phyloP scores from a whole-genome alignment of 2,329 filamentous ascomycete species.

The Incumbomyces delicatus region DNA sequence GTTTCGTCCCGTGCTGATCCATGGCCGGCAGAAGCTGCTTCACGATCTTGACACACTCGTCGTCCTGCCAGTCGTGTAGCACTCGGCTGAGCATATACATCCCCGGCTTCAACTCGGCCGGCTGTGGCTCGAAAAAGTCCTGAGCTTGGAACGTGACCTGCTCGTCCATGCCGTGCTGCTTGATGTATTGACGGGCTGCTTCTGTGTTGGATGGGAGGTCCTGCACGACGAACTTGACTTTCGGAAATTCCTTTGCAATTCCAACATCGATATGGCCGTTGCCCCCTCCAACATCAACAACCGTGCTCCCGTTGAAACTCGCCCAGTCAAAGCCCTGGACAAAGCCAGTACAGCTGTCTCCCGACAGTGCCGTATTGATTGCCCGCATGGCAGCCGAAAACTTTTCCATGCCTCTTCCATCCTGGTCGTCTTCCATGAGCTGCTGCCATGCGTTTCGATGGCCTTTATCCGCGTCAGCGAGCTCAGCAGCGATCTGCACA shows the following conservation, averaged over 20 bases:
- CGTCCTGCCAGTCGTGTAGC: conserved; percentile 4
- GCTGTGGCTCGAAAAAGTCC: conserved; percentile 5
- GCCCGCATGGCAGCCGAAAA: not conserved
- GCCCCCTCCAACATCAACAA: conserved; percentile 2
- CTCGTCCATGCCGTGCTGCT: not conserved
- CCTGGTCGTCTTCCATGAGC: not conserved
- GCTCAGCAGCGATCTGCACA: not conserved
- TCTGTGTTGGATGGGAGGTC: not conserved
- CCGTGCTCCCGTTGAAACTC: not conserved
- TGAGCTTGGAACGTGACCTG: not conserved
- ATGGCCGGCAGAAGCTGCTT: conserved; percentile 4
- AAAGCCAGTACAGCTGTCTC: not conserved
- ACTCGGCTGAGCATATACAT: conserved; percentile 1
- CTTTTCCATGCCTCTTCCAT: conserved; percentile 2
- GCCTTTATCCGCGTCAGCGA: not conserved
- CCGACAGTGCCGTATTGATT: not conserved
- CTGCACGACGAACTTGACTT: not conserved
- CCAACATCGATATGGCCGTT: conserved; percentile 4
- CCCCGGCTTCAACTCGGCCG: not conserved
- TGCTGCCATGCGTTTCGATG: not conserved
- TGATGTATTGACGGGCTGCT: not conserved
- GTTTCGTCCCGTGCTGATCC: not conserved
- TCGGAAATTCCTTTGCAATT: not conserved
- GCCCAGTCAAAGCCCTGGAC: conserved; percentile 1
- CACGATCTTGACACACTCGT: not conserved